Base-by-base conservation (phyloP, 1,139 yeast species). In the Pneumocystis oryctolagi region DNA sequence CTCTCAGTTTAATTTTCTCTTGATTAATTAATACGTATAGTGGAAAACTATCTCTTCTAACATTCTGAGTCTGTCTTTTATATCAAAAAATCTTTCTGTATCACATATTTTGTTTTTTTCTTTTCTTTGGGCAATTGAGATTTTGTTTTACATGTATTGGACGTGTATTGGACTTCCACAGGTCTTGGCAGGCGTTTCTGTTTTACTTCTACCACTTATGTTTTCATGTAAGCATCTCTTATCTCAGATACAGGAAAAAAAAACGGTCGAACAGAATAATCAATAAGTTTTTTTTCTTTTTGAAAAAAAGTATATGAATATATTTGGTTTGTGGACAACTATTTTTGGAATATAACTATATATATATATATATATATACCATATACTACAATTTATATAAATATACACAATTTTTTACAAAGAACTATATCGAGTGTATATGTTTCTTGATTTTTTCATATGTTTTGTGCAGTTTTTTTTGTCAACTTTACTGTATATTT, bases 111-210 rank as follows among this genome's bases (percentile, higher is more conserved):
- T 61, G 35, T 61, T 63, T 37, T 34, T 63, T 39, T 31, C 40
- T 35, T 32, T 62, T 4, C 59, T 63, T 9, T 57, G 47, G 9
- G 62, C 62, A 8, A 47, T 61, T 18, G 64, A 63, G 20, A 35
- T 55, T 6, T 31, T 59, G 28, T 30, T 61, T 25, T 60, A 59
- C 40, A 39, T 63, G n/a, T 61, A 63, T 59, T 63, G 64, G 64
- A 34, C 64, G 4, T 61, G n/a, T 20, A 47, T 47, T 47, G 31
- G 55, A 20, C n/a, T 47, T 47, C 30, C 30, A 47, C 55, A 47
- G 0, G 30, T 14, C 20, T 25, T 47, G 4, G 16, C 5, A 2
- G 55, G 55, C 1, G 12, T 47, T 47, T 47, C 20, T 5, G 12
- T 47, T 4, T 8, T 47, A 3, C 12, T 20, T 3, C 31, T n/a